Base-by-base conservation (phyloP, 202 grass and related monocot species). In the Eragrostis tef region DNA sequence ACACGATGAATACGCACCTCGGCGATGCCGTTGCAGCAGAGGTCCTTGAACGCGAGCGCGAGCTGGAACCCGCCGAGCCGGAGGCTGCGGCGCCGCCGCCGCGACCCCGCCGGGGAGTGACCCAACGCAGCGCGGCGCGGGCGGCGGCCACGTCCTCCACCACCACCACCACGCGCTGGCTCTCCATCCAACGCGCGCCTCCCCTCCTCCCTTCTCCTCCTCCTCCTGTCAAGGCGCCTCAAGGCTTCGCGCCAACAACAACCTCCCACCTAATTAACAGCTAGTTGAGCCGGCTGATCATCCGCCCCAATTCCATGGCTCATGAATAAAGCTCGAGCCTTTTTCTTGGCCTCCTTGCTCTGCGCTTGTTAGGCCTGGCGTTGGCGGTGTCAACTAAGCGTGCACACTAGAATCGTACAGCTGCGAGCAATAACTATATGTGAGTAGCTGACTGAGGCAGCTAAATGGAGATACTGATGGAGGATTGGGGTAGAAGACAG, bases 21-120 rank as follows among this genome's bases (percentile, higher is more conserved):
- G 15, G 95, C 92, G 64, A 98, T 88, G 31, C 92, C 96, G 64
- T 93, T 90, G 92, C 96, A 98, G 92, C 96, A 98, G 88, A 98
- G 88, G 71, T 98, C 90, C 76, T 83, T 85, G 87, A 98, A 98
- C 15, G 92, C 86, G 85, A 98, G 96, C 39, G 96, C 96, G 80
- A 98, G 77, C 69, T 95, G 96, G 83, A 98, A 98, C 0, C 92
- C 96, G 16, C 44, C 83, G 70, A 95, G 92, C 0, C 96, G 76
- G 10, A 93, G 87, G 13, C 80, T 82, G 5, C 96, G 86, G 0
- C 87, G 78, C 74, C 83, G 82, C 56, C 72, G 63, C 27, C 79
- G 63, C 0, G 92, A 95, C 17, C 92, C 50, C 20, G 85, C 85
- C 8, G 84, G 85, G 74, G 77, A 88, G 87, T 98, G 6, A 92